Evolutionary conservation across 805 yeast genomes (phyloP), one percentile per base, ranked within the genome.

Genomic region (Saturnispora besseyi): DNA sequence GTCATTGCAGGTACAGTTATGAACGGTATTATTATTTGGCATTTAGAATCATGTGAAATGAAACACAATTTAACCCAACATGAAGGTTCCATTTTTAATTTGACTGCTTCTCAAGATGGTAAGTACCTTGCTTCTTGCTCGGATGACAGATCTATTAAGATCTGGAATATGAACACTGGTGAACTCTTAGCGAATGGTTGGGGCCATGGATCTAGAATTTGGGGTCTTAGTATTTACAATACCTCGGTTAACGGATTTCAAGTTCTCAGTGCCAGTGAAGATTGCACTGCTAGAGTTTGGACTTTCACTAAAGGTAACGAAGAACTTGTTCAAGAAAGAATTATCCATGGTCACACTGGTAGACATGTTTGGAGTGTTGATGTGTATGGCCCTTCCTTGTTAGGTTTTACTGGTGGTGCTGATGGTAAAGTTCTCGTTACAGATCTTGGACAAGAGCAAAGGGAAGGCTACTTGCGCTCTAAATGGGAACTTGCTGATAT

Each of bases 121-220:
- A 62, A 68, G 42, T 72, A 67, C 50, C 67, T 87, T 7, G 80
- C 83, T 1, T 81, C 91, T 45, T 93, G 99, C 62, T 91, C 98
- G 0, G 98, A 93, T 64, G 99, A 91, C 62, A 74, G 99, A 53
- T 86, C 96, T 0, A 80, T 93, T 49, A 83, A 81, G 51, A 62
- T 91, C 5, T 89, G 89, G 82, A 79, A 79, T 57, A 67, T 83
- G 53, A 59, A 59, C 6, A 60, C 76, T 1, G 91, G 95, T 1
- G 57, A 66, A 10, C 65, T 80, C 32, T 57, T 85, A 37, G 84
- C 91, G 1, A 77, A 81, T 28, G 97, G 96, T 0, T 93, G 97
- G 97, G 99, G 98, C 12, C 99, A 93, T 62, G 82, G 85, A 1
- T 91, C 98, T 0, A 77, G 99, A 61, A 90, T 93, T 38, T 93